Percentiles rank a stretch among this genome's conserved stretches.
Conservation (phyloP, 495 filamentous ascomycete genomes). For the Acidomyces sp. region DNA sequence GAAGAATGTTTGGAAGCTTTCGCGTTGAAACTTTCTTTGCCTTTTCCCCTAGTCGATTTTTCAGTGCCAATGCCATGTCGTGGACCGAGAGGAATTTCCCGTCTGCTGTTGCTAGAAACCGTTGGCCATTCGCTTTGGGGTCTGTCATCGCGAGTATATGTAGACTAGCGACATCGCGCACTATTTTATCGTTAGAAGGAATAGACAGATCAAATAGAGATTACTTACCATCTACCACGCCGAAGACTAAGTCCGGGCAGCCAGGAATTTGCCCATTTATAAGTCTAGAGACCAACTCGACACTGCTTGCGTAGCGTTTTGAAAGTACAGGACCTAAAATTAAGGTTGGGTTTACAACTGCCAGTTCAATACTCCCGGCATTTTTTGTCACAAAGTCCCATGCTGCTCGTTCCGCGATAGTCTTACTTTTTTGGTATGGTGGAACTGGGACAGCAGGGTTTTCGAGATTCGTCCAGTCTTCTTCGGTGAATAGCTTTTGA, state of each 20-base stretch:
- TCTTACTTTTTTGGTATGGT: constrained; percentile 18
- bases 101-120: constrained; percentile 7
- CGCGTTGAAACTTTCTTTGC: constrained; percentile 16
- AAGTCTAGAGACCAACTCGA: constrained; percentile 8
- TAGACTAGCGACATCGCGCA: constrained; percentile 18
- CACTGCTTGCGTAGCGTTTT: constrained; percentile 8
- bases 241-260: constrained; percentile 6
- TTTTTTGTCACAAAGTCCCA: constrained; percentile 17
- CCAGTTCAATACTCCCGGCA: constrained; percentile 12
- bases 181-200: too few species aligned
- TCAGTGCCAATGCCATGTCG: constrained; percentile 11
- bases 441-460: neutral
- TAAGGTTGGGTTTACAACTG: constrained; percentile 14
- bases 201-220: too few species aligned
- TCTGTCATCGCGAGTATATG: constrained; percentile 15
- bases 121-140: constrained; percentile 16
- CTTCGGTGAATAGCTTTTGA: constrained; percentile 12
- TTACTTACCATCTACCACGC: constrained; percentile 16
- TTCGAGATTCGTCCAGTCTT: constrained; percentile 13
- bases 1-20: constrained; percentile 9
- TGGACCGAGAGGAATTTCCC: constrained; percentile 4
- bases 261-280: constrained; percentile 16
- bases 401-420: constrained; percentile 16
- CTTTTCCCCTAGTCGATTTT: constrained; percentile 11
- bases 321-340: constrained; percentile 16